phyloP scores from a whole-genome alignment of 176 grass and related monocot genomes.

The Musa troglodytarum region DNA sequence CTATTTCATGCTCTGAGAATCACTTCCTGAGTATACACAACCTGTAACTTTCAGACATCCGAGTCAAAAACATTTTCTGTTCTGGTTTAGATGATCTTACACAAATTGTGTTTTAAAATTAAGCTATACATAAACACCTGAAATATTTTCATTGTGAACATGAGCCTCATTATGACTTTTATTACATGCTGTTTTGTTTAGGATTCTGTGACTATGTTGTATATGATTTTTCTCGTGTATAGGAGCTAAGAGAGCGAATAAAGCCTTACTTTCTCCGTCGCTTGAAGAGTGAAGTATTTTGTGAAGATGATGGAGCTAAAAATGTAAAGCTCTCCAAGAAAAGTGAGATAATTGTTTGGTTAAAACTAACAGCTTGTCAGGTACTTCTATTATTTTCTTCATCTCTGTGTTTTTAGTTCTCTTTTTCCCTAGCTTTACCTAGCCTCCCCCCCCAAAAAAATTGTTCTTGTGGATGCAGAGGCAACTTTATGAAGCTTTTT shows the following conservation, averaged over 20 bases:
- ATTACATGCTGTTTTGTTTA: conserved; percentile 10
- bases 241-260: conserved; percentile 83
- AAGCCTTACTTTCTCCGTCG: conserved; percentile 79
- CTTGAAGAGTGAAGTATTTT: conserved; percentile 78
- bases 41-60: too few species aligned
- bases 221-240: background rate
- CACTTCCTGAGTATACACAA: too few species aligned
- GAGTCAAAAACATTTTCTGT: too few species aligned
- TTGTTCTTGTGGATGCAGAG: conserved; percentile 39
- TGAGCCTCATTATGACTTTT: background rate
- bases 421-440: conserved; percentile 13
- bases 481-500: conserved; percentile 90
- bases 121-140: background rate
- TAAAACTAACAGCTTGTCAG: conserved; percentile 73
- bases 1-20: background rate
- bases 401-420: background rate
- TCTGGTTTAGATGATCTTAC: too few species aligned
- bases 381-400: conserved; percentile 26
- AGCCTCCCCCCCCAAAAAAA: background rate
- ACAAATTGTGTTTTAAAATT: too few species aligned
- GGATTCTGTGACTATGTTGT: conserved; percentile 14
- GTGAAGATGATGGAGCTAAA: conserved; percentile 25
- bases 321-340: conserved; percentile 52
- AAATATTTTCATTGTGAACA: background rate
- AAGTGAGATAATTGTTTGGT: conserved; percentile 80